Conservation (phyloP, 2,329 filamentous ascomycete genomes). For the Aspergillus arachidicola region DNA sequence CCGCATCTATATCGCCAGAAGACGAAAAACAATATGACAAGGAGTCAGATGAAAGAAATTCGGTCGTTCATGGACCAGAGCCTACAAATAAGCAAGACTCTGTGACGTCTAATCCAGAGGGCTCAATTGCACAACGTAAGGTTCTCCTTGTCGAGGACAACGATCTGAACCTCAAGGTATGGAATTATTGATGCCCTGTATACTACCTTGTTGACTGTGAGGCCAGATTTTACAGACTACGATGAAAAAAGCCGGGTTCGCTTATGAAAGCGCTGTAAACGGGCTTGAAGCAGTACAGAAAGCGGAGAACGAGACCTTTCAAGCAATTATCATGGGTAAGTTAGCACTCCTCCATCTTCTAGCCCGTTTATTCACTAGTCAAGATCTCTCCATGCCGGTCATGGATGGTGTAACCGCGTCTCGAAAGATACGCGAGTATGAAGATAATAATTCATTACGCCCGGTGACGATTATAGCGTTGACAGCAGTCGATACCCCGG, state of each 20-base stretch:
- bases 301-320: not conserved
- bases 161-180: not conserved
- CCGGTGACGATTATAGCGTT: constrained; percentile 30
- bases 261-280: not conserved
- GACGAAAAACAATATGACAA: not conserved
- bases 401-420: constrained; percentile 39
- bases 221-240: not conserved
- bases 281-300: not conserved
- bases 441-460: constrained; percentile 16
- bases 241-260: not conserved
- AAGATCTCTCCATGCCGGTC: constrained; percentile 42
- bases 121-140: not conserved
- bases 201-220: not conserved
- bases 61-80: not conserved
- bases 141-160: not conserved
- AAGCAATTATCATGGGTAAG: not conserved
- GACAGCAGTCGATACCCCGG: constrained; percentile 32
- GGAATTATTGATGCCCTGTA: not conserved
- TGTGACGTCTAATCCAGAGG: not conserved
- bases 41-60: not conserved
- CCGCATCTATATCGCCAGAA: not conserved
- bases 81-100: not conserved
- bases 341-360: not conserved
- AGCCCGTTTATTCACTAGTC: not conserved
- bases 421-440: constrained; percentile 31